Evolutionary conservation across 257 asterid species (phyloP).

Genomic region (Solanum piurae): DNA sequence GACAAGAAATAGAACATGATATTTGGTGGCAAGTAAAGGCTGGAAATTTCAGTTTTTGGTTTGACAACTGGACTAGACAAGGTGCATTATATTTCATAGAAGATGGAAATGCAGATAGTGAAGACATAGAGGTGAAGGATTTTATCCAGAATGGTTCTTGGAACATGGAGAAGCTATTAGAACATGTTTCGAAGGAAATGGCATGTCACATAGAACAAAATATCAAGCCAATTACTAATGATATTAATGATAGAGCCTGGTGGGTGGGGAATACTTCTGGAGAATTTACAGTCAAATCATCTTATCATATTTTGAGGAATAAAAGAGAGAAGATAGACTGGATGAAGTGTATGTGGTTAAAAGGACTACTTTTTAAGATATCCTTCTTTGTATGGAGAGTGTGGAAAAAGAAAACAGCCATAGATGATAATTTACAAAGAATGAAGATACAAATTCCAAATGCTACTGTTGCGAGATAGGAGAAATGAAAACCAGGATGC

Average conservation of each 20-base stretch:
- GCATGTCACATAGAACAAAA: not conserved
- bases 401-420: too few relatives aligned
- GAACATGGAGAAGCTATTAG: not conserved
- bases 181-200: too few relatives aligned
- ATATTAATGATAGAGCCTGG: not conserved
- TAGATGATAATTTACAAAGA: too few relatives aligned
- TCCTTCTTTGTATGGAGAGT: not conserved
- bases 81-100: not conserved
- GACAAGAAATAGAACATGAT: too few relatives aligned
- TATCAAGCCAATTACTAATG: not conserved
- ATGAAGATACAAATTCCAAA: too few relatives aligned
- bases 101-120: not conserved
- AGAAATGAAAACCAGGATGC: not conserved
- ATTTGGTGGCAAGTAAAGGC: not conserved
- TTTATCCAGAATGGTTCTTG: too few relatives aligned
- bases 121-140: too few relatives aligned
- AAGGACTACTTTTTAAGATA: not conserved
- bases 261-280: not conserved
- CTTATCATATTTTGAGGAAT: not conserved
- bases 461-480: not conserved
- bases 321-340: not conserved
- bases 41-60: not conserved
- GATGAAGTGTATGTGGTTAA: not conserved
- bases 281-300: not conserved
- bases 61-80: not conserved